Evolutionary conservation across 176 grass and related monocot genomes (phyloP), one percentile per base, ranked within the genome.

Genomic region (Puccinellia tenuiflora): DNA sequence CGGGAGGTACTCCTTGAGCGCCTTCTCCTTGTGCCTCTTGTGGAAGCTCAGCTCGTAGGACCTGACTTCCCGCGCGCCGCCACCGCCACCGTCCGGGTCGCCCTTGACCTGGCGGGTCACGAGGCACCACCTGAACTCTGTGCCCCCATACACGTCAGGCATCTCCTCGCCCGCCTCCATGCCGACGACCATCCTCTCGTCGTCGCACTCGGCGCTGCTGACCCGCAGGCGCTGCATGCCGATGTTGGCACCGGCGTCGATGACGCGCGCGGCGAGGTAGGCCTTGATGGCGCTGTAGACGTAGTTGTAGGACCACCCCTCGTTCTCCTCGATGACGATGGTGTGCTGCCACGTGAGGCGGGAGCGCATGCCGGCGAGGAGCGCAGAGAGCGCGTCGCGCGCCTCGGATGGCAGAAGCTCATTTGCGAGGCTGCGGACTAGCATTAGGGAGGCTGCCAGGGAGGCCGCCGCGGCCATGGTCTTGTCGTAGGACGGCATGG

Each of bases 1-100:
- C 1, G 92, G 95, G 68, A 97, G 77, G 81, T 97, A 97, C 1
- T 86, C 90, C 14, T 87, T 78, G 9, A 97, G 88, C 3, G 90
- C 90, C 17, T 83, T 77, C 42, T 97, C 90, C 75, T 91, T 92
- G 55, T 94, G 48, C 81, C 66, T 91, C 86, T 85, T 92, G 75
- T 97, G 78, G 86, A 97, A 97, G 86, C 4, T 75, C 60, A 94
- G 9, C 81, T 94, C 92, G 3, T 83, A 97, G 21, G 76, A 89
- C 14, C 76, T 78, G 28, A 67, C 3, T 55, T 94, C 85, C 0
- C 42, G 81, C 7, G 56, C 39, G 53, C 9, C n/a, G n/a, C 10
- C 3, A 50, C 35, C 25, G 16, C 26, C 9, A 12, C 20, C 52
- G 5, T 15, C 4, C 25, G 60, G 50, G 75, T 85, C 78, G 18